phyloP scores from a whole-genome alignment of 2,329 filamentous ascomycete species.

The Fusarium transvaalense region DNA sequence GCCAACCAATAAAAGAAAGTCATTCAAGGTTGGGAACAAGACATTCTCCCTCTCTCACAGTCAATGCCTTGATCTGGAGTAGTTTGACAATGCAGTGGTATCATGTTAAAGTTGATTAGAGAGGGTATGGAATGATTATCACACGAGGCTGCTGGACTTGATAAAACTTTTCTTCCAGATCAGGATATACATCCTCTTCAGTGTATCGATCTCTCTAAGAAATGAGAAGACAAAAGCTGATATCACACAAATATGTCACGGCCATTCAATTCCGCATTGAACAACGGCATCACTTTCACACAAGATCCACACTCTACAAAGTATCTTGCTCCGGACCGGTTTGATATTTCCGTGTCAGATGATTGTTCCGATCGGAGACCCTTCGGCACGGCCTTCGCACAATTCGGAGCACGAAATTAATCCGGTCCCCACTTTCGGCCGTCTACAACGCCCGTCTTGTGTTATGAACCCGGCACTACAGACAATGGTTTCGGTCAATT shows the following conservation, averaged over 20 bases:
- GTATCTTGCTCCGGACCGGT: background rate
- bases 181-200: background rate
- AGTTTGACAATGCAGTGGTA: background rate
- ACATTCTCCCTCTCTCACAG: background rate
- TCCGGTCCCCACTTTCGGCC: conserved; percentile 27
- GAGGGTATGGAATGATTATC: background rate
- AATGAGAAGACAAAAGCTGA: background rate
- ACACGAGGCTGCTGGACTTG: background rate
- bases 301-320: background rate
- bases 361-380: conserved; percentile 16
- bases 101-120: background rate
- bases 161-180: background rate
- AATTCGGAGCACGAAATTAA: conserved; percentile 27
- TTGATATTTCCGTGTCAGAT: background rate
- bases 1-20: background rate
- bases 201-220: background rate
- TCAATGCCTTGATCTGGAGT: no score
- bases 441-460: background rate
- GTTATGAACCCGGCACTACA: background rate
- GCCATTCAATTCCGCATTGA: background rate
- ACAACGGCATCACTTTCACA: background rate
- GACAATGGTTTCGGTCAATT: conserved; percentile 6
- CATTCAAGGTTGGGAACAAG: background rate
- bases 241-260: background rate
- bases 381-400: conserved; percentile 5